Conservation (phyloP, 208 protist species). For the Leishmania arabica region DNA sequence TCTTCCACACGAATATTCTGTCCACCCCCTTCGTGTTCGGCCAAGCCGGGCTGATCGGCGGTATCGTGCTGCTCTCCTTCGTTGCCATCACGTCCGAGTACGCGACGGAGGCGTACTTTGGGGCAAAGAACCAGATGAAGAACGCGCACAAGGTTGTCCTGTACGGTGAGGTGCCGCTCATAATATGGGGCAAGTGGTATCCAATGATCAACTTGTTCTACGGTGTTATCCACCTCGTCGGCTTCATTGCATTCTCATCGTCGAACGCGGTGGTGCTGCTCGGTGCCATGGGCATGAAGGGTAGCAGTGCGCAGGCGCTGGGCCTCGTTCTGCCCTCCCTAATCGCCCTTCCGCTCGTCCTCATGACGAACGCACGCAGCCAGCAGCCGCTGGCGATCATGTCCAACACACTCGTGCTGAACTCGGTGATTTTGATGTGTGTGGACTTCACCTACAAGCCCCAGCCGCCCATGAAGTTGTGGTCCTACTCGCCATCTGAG, state of each 20-base stretch:
- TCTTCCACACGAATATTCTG: conserved; percentile 61
- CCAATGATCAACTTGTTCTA: conserved; percentile 59
- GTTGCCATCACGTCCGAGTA: conserved; percentile 55
- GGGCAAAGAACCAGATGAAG: conserved; percentile 58
- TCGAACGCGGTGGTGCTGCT: conserved; percentile 54
- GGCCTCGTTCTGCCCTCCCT: conserved; percentile 48
- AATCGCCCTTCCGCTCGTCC: conserved; percentile 47
- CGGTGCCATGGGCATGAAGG: conserved; percentile 45
- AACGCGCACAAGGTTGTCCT: conserved; percentile 41
- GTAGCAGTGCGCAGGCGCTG: conserved; percentile 38
- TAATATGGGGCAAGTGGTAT: conserved; percentile 50
- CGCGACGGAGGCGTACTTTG: conserved; percentile 60
- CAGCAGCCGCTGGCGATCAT: conserved; percentile 48
- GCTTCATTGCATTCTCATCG: conserved; percentile 53
- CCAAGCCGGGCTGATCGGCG: conserved; percentile 48
- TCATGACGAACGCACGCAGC: conserved; percentile 51
- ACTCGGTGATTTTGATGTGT: conserved; percentile 48
- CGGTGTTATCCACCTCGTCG: conserved; percentile 53
- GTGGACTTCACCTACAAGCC: conserved; percentile 47
- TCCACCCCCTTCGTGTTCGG: conserved; percentile 60
- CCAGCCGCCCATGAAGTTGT: conserved; percentile 34
- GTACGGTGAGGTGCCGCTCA: conserved; percentile 50
- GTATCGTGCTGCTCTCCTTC: conserved; percentile 47
- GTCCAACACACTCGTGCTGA: conserved; percentile 47
- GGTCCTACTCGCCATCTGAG: conserved; percentile 35